A percentile compares a stretch with the other conserved stretches of the same genome.
Evolutionary conservation across 345 rosid genomes (phyloP).

Genomic region (Eucalyptus regnans): DNA sequence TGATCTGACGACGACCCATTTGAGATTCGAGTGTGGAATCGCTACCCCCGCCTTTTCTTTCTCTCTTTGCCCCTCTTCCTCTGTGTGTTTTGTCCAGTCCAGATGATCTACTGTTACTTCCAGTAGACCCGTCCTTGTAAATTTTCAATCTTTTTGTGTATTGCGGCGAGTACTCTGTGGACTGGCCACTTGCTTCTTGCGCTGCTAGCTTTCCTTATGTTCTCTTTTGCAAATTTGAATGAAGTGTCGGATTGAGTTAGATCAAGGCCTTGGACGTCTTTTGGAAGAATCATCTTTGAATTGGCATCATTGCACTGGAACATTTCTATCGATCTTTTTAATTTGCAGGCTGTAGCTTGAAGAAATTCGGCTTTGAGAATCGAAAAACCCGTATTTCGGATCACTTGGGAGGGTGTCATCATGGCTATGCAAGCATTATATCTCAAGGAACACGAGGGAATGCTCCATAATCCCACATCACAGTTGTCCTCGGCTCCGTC

Average conservation of each 20-base stretch:
- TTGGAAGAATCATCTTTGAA: background rate
- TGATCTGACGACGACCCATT: background rate
- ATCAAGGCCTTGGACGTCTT: background rate
- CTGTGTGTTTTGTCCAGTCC: background rate
- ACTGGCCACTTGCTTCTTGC: background rate
- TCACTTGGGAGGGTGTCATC: slow-evolving; percentile 1
- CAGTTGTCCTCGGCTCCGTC: slow-evolving; percentile 38
- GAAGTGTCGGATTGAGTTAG: background rate
- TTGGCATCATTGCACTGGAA: background rate
- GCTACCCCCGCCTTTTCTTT: background rate
- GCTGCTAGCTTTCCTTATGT: background rate
- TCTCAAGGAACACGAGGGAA: slow-evolving; percentile 59
- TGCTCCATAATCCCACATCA: slow-evolving; percentile 24
- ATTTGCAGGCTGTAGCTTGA: slow-evolving; percentile 17
- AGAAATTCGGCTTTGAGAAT: background rate
- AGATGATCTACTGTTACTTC: background rate
- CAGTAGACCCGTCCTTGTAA: background rate
- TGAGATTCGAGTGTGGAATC: background rate
- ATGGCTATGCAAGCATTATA: slow-evolving; percentile 79
- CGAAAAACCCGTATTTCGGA: background rate
- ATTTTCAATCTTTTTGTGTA: background rate
- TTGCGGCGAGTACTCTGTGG: background rate
- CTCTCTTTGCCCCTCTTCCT: background rate
- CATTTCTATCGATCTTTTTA: background rate
- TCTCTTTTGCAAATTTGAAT: background rate